Percentiles rank a stretch among this genome's conserved stretches.
These are phyloP conservation scores for Fusarium sp. DNA, from an alignment of 2,329 filamentous ascomycete genomes.

Conservation along the genomic window DNA sequence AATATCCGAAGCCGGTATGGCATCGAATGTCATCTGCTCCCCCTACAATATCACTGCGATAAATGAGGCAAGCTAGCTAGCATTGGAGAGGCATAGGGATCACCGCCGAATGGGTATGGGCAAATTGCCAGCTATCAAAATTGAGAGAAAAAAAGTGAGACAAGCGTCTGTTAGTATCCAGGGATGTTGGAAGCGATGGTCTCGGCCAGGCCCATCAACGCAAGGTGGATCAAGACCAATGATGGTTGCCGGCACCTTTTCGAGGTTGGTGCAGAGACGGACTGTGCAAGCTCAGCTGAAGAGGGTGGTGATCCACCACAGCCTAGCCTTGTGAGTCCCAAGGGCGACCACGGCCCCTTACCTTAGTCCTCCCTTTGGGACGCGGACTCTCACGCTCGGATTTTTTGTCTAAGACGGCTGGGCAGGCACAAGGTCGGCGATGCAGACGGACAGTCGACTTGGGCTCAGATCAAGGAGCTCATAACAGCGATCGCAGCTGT, in stretches of 20 bases:
- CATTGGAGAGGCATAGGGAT: neutral
- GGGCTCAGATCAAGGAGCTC: neutral
- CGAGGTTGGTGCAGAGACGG: conserved; percentile 5
- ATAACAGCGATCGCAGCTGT: neutral
- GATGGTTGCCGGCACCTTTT: conserved; percentile 6
- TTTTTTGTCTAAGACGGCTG: neutral
- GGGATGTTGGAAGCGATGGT: neutral
- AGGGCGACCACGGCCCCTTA: conserved; percentile 2
- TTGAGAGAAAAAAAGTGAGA: conserved; percentile 7
- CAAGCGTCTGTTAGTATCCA: neutral
- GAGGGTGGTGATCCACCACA: conserved; percentile 15
- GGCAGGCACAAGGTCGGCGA: conserved; percentile 1
- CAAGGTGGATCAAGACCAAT: conserved; percentile 9
- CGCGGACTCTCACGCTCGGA: neutral
- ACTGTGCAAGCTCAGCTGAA: conserved; percentile 32
- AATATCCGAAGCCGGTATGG: neutral
- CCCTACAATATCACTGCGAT: neutral
- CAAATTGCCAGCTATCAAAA: neutral
- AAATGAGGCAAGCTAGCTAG: neutral
- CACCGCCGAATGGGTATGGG: neutral
- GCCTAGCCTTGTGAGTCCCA: conserved; percentile 6
- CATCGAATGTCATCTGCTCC: neutral
- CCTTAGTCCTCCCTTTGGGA: conserved; percentile 10
- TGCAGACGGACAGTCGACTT: neutral
- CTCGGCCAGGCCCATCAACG: conserved; percentile 15